Evolutionary conservation across 2,329 filamentous ascomycete genomes (phyloP).

Genomic region (Fusarium proliferatum): DNA sequence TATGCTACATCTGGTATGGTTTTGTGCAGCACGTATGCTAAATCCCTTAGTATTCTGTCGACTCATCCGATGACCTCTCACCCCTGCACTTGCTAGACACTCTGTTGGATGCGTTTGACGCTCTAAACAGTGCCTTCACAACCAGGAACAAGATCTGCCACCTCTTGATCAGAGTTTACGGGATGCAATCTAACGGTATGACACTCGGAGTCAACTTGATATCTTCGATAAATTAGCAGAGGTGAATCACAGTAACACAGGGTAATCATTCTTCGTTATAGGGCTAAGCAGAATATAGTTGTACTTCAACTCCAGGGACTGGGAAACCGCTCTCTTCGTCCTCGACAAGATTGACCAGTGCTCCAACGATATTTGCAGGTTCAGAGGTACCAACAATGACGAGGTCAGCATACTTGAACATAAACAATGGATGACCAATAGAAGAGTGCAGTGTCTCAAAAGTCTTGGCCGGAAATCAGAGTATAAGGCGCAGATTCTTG

Average conservation of each 20-base stretch:
- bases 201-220: neutral
- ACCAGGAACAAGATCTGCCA: neutral
- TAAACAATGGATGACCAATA: neutral
- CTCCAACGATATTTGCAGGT: neutral
- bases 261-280: neutral
- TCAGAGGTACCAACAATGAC: neutral
- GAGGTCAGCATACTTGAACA: neutral
- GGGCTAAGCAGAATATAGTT: neutral
- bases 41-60: neutral
- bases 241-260: neutral
- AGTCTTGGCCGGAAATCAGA: neutral
- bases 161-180: neutral
- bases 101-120: neutral
- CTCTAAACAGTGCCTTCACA: neutral
- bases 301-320: neutral
- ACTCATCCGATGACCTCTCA: neutral
- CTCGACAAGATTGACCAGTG: neutral
- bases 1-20: neutral
- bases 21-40: neutral
- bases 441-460: neutral
- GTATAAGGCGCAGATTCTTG: neutral
- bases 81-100: neutral
- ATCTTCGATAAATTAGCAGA: neutral
- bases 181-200: neutral
- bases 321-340: neutral